A percentile compares a stretch with the other conserved stretches of the same genome.
These are phyloP conservation scores for Inga laurina DNA, from an alignment of 306 rosid genomes.

Conservation along the genomic window DNA sequence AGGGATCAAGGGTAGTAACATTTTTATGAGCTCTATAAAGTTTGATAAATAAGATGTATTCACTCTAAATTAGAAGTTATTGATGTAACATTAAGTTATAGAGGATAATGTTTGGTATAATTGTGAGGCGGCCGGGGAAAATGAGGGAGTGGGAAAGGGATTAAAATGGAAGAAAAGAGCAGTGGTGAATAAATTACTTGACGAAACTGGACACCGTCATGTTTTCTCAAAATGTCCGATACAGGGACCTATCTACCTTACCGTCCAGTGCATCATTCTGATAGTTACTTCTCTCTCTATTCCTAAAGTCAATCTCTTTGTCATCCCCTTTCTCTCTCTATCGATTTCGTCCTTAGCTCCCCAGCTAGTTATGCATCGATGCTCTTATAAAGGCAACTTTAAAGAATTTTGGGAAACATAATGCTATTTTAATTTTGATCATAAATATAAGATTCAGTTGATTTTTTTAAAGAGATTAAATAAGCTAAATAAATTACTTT, in stretches of 20 bases:
- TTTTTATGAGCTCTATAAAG: background rate
- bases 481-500: too few relatives aligned
- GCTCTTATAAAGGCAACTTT: too few relatives aligned
- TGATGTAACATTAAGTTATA: background rate
- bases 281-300: background rate
- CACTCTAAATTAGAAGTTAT: background rate
- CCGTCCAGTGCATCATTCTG: slow-evolving; percentile 37
- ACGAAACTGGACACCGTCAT: slow-evolving; percentile 2
- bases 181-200: background rate
- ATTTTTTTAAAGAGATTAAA: too few relatives aligned
- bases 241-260: slow-evolving; percentile 46
- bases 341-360: too few relatives aligned
- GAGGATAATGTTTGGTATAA: background rate
- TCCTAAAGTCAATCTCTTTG: background rate
- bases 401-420: too few relatives aligned
- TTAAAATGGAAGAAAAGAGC: background rate
- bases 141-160: background rate
- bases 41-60: background rate
- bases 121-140: background rate
- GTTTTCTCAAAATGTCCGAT: slow-evolving; percentile 36
- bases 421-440: too few relatives aligned
- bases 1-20: rapidly evolving
- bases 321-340: background rate
- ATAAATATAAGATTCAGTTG: too few relatives aligned
- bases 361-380: too few relatives aligned